Evolutionary conservation across 1,284 basidiomycete genomes (phyloP).

Genomic region (Cutaneotrichosporon spelunceum): DNA sequence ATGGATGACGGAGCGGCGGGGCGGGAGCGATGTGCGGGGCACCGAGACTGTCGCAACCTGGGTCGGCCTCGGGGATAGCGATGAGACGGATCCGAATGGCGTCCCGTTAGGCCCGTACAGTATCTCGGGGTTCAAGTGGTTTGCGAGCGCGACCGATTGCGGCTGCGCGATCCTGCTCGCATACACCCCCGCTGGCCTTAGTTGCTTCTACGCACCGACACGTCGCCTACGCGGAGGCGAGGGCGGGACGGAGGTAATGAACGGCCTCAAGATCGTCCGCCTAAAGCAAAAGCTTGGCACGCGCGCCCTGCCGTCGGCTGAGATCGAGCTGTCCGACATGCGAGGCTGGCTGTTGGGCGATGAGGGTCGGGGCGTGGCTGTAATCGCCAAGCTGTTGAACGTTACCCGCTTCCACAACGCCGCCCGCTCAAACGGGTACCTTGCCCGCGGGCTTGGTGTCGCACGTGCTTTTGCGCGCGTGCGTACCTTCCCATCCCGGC

Average conservation of each 20-base stretch:
- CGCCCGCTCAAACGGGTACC: conserved; percentile 47
- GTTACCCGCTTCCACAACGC: conserved; percentile 64
- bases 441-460: conserved; percentile 64
- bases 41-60: conserved; percentile 61
- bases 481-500: conserved; percentile 55
- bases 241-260: conserved; percentile 51
- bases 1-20: conserved; percentile 80
- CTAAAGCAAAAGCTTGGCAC: conserved; percentile 79
- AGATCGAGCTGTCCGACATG: conserved; percentile 63
- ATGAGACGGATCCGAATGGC: conserved; percentile 20
- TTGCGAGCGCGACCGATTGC: conserved; percentile 71
- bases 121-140: conserved; percentile 75
- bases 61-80: conserved; percentile 3
- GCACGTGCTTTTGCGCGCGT: conserved; percentile 63
- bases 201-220: conserved; percentile 60
- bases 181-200: conserved; percentile 54
- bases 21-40: conserved; percentile 71
- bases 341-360: conserved; percentile 65
- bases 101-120: conserved; percentile 19
- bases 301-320: conserved; percentile 70
- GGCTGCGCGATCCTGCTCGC: conserved; percentile 20
- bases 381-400: conserved; percentile 68
- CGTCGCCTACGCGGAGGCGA: conserved; percentile 58
- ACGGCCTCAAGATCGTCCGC: conserved; percentile 68
- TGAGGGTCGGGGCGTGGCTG: conserved; percentile 64